Conservation (phyloP, 495 filamentous ascomycete genomes). For the Immersiella caudata region DNA sequence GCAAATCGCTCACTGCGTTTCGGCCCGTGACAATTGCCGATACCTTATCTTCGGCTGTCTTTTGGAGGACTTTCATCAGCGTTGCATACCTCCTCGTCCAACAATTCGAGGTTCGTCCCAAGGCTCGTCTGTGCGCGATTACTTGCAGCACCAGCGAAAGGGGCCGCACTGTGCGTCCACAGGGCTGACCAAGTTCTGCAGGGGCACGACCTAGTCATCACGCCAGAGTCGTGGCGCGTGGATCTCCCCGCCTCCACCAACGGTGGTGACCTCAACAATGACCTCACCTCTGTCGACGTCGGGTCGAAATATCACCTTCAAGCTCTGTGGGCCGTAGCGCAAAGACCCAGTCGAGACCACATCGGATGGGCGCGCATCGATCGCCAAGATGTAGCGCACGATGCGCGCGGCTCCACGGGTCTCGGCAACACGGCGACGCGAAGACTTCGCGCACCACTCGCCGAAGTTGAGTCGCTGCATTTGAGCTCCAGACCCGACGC, state of each 20-base stretch:
- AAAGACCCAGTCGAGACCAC: too few species aligned
- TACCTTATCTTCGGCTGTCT: not conserved
- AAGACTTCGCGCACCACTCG: too few species aligned
- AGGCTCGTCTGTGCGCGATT: not conserved
- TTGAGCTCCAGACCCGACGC: too few species aligned
- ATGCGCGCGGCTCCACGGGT: too few species aligned
- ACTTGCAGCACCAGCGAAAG: not conserved
- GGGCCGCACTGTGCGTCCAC: not conserved
- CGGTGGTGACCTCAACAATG: not conserved
- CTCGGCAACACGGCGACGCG: too few species aligned
- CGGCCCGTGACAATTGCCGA: not conserved
- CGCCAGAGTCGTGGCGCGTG: not conserved
- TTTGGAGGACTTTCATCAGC: not conserved
- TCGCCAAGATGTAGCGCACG: too few species aligned
- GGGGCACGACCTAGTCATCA: not conserved
- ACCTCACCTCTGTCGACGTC: too few species aligned
- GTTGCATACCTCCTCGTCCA: too few species aligned
- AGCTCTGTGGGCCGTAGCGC: too few species aligned
- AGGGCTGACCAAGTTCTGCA: not conserved
- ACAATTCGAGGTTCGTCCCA: not conserved
- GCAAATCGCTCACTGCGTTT: conserved; percentile 6
- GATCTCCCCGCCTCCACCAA: not conserved
- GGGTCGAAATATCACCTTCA: too few species aligned
- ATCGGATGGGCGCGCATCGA: too few species aligned
- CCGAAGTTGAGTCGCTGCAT: too few species aligned